These are phyloP conservation scores for Huntiella decipiens DNA, from an alignment of 2,329 filamentous ascomycete species.

Conservation along the genomic window DNA sequence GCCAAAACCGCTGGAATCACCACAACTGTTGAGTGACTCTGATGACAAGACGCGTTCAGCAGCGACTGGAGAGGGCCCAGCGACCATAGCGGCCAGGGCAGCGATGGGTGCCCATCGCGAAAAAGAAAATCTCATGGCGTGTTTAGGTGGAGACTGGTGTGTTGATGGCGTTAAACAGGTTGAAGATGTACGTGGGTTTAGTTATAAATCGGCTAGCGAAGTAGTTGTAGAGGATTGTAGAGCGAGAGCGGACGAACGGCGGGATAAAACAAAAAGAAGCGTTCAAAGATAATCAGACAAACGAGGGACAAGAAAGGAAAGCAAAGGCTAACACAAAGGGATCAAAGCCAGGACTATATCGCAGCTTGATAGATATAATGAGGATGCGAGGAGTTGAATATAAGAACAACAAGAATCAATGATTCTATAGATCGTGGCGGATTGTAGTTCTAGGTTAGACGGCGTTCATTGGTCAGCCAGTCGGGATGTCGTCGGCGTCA, in stretches of 20 bases:
- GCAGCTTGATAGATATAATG: too few relatives aligned
- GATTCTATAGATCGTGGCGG: too few relatives aligned
- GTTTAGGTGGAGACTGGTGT: neutral
- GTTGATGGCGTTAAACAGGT: neutral
- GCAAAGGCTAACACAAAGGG: too few relatives aligned
- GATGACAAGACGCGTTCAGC: constrained; percentile 53
- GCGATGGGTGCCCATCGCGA: constrained; percentile 22
- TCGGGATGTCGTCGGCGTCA: too few relatives aligned
- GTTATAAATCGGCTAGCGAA: neutral
- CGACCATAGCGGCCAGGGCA: constrained; percentile 7
- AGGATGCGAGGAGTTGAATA: too few relatives aligned
- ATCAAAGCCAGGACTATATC: too few relatives aligned
- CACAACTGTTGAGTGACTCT: constrained; percentile 68
- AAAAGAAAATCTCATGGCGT: constrained; percentile 27
- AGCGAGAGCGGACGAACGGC: neutral
- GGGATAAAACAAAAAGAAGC: constrained; percentile 1
- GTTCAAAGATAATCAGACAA: constrained; percentile 2
- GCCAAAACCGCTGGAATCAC: constrained; percentile 67
- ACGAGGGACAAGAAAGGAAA: constrained; percentile 3
- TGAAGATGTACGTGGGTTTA: neutral
- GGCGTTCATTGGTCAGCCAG: too few relatives aligned
- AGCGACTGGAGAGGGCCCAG: constrained; percentile 25
- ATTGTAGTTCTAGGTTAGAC: too few relatives aligned
- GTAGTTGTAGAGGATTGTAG: too few relatives aligned
- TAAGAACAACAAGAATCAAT: too few relatives aligned